Evolutionary conservation across 345 rosid genomes (phyloP).

Genomic region (Dimocarpus longan): DNA sequence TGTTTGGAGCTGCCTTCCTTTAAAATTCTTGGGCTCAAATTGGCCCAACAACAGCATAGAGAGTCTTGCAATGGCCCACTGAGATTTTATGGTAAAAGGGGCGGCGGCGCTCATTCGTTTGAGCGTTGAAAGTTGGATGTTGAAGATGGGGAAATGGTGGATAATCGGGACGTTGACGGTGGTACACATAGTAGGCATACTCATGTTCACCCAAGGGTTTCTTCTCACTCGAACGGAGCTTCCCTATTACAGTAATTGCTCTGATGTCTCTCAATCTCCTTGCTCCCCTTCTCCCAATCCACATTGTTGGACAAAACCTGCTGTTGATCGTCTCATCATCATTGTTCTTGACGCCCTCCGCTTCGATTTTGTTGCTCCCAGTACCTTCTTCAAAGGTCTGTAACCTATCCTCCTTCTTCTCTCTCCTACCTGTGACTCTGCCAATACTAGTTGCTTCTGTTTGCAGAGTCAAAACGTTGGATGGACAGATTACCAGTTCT

Average conservation of each 20-base stretch:
- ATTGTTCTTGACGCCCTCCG: slow-evolving; percentile 89
- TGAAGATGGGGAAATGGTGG: slow-evolving; percentile 28
- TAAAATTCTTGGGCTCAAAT: too few relatives aligned
- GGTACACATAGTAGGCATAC: slow-evolving; percentile 61
- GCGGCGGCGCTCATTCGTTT: too few relatives aligned
- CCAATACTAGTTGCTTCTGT: background rate
- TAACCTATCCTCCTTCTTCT: background rate
- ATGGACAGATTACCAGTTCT: slow-evolving; percentile 76
- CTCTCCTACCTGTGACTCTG: background rate
- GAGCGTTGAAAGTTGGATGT: too few relatives aligned
- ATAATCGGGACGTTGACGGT: slow-evolving; percentile 30
- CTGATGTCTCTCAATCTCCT: slow-evolving; percentile 68
- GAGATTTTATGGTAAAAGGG: too few relatives aligned
- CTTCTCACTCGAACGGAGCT: slow-evolving; percentile 94
- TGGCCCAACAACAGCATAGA: too few relatives aligned
- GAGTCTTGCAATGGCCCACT: too few relatives aligned
- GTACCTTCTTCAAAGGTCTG: slow-evolving; percentile 64
- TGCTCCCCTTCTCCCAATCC: slow-evolving; percentile 38
- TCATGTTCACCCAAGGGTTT: slow-evolving; percentile 80
- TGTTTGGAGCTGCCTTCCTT: too few relatives aligned
- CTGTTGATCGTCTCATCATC: slow-evolving; percentile 67
- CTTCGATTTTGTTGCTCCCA: slow-evolving; percentile 85
- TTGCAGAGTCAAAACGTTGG: slow-evolving; percentile 73
- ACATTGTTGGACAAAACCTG: slow-evolving; percentile 74
- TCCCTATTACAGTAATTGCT: slow-evolving; percentile 64